Evolutionary conservation across 2,329 filamentous ascomycete genomes (phyloP).

Genomic region (Falciphora oryzae): DNA sequence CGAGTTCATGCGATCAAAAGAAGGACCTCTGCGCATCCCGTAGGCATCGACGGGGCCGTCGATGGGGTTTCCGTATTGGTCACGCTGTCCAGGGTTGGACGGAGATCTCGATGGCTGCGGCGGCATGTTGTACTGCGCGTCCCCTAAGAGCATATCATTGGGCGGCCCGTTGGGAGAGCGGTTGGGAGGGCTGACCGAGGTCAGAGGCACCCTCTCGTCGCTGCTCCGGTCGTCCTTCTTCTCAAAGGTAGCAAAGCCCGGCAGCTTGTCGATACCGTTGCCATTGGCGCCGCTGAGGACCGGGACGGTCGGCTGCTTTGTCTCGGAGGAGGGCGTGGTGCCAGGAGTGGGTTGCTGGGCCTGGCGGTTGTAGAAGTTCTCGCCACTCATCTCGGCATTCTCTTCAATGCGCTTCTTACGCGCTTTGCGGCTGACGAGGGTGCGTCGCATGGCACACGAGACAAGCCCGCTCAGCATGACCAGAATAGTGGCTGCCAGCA

Average conservation of each 20-base stretch:
- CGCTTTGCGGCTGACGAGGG: slow-evolving; percentile 86
- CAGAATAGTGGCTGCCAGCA: slow-evolving; percentile 81
- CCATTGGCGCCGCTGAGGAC: slow-evolving; percentile 51
- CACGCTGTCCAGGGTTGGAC: slow-evolving; percentile 33
- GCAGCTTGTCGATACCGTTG: slow-evolving; percentile 39
- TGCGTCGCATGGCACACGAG: slow-evolving; percentile 91
- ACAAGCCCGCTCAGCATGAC: slow-evolving; percentile 77
- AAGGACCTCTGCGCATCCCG: slow-evolving; percentile 40
- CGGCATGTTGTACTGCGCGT: slow-evolving; percentile 27
- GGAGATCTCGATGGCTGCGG: slow-evolving; percentile 28
- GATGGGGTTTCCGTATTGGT: slow-evolving; percentile 61
- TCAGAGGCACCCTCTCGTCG: slow-evolving; percentile 68
- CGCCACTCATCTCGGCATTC: slow-evolving; percentile 95
- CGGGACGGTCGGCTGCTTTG: slow-evolving; percentile 50
- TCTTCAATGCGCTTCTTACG: slow-evolving; percentile 85
- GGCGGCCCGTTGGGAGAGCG: slow-evolving; percentile 42
- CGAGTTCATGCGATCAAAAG: slow-evolving; percentile 41
- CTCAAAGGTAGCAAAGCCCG: slow-evolving; percentile 61
- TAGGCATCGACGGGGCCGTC: slow-evolving; percentile 38
- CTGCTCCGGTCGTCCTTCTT: slow-evolving; percentile 55
- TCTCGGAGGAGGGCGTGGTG: neutral
- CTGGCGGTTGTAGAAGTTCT: slow-evolving; percentile 79
- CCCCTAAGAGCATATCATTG: slow-evolving; percentile 32
- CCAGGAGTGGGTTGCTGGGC: slow-evolving; percentile 29
- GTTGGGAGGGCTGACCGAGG: slow-evolving; percentile 56